These are phyloP conservation scores for Ochromonas danica DNA, from an alignment of 108 stramenopile genomes.

Conservation along the genomic window DNA sequence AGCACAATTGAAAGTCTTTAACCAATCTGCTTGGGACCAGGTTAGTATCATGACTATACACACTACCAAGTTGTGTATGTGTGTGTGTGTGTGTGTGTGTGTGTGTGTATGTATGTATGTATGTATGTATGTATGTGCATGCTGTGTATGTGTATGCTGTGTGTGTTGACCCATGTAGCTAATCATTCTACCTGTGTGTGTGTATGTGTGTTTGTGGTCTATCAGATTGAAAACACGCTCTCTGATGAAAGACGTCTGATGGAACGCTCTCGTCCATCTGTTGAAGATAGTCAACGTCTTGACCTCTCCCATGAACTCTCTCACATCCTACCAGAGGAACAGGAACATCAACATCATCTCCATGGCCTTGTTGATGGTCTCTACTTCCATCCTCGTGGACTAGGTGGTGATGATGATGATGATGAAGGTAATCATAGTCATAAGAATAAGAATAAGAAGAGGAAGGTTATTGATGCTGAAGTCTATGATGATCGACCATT, in stretches of 20 bases:
- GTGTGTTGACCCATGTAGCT: no score
- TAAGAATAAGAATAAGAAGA: no score
- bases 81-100: no score
- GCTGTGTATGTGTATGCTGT: no score
- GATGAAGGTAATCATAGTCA: no score
- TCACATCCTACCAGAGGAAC: background rate
- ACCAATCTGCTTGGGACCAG: conserved; percentile 4
- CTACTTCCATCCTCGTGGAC: no score
- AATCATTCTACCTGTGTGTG: no score
- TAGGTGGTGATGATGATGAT: background rate
- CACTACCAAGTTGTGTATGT: no score
- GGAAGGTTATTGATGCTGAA: conserved; percentile 41
- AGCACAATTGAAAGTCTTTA: conserved; percentile 23
- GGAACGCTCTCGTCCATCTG: background rate
- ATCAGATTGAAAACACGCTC: background rate
- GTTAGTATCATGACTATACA: no score
- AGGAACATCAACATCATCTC: no score
- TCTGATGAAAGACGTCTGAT: background rate
- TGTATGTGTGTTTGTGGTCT: background rate
- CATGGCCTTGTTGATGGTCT: no score
- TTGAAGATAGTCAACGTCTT: background rate
- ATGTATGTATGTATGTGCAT: background rate
- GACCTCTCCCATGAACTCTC: background rate
- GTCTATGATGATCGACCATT: conserved; percentile 81
- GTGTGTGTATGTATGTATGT: no score